Conservation (phyloP, 192 early-diverging fungal species). For the Chytriomyces hyalinus region DNA sequence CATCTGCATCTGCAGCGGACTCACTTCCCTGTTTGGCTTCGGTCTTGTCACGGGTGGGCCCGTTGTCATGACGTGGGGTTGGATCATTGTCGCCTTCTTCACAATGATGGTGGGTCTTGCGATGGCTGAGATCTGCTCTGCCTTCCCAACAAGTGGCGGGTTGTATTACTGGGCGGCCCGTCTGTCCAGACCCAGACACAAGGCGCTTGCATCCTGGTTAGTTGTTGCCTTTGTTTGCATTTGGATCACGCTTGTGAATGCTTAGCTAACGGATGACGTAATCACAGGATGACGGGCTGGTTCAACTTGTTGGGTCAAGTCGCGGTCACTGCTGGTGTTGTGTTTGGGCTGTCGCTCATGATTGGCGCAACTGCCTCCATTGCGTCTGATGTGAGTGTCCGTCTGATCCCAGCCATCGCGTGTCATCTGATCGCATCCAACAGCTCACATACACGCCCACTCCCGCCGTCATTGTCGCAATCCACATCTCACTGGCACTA, state of each 20-base stretch:
- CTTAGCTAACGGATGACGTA: neutral
- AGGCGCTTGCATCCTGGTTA: slow-evolving; percentile 37
- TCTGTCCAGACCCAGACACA: slow-evolving; percentile 32
- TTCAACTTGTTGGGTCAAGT: slow-evolving; percentile 48
- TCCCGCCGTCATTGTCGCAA: slow-evolving; percentile 21
- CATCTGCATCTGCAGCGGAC: slow-evolving; percentile 45
- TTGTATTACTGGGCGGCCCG: slow-evolving; percentile 42
- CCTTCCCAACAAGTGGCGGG: slow-evolving; percentile 41
- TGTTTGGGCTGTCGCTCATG: slow-evolving; percentile 28
- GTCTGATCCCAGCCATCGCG: neutral
- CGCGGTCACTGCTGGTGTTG: slow-evolving; percentile 34
- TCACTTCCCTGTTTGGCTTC: slow-evolving; percentile 38
- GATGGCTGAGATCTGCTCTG: slow-evolving; percentile 50
- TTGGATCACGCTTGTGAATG: neutral
- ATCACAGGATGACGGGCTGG: slow-evolving; percentile 38
- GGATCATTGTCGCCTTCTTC: slow-evolving; percentile 40
- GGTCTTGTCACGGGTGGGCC: slow-evolving; percentile 43
- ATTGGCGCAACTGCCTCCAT: slow-evolving; percentile 33
- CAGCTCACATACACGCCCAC: slow-evolving; percentile 17
- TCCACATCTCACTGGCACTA: slow-evolving; percentile 13
- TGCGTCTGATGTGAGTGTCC: slow-evolving; percentile 12
- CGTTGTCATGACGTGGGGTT: slow-evolving; percentile 45
- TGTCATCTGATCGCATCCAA: neutral
- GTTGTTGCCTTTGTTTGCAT: neutral
- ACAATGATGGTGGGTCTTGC: slow-evolving; percentile 34